Evolutionary conservation across 306 rosid genomes (phyloP).

Genomic region (Pyrus bretschneideri): DNA sequence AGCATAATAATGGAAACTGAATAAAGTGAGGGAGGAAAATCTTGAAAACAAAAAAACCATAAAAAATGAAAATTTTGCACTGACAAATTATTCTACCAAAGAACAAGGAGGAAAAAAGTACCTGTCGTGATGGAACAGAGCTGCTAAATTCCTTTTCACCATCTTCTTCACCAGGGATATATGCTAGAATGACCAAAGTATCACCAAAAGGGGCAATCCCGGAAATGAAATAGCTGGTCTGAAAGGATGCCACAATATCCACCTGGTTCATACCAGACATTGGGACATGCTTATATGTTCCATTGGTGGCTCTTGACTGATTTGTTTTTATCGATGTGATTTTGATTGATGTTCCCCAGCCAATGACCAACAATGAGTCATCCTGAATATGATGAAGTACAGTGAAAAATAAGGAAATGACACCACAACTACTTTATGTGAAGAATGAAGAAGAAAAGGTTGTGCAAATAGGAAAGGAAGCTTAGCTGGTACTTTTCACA

Average conservation of each 20-base stretch:
- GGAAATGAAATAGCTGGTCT: slow-evolving; percentile 81
- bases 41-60: neutral
- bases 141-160: slow-evolving; percentile 82
- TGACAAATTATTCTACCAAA: neutral
- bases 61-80: neutral
- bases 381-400: slow-evolving; percentile 49
- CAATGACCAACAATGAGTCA: slow-evolving; percentile 81
- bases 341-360: slow-evolving; percentile 96
- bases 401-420: slow-evolving; percentile 23
- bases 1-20: neutral
- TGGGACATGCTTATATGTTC: slow-evolving; percentile 54
- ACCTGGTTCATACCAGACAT: slow-evolving; percentile 65
- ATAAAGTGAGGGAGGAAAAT: neutral
- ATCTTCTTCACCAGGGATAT: slow-evolving; percentile 81
- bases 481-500: neutral
- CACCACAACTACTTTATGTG: neutral
- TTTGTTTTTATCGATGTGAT: slow-evolving; percentile 72
- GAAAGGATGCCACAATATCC: slow-evolving; percentile 95
- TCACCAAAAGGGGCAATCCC: slow-evolving; percentile 98
- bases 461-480: neutral
- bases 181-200: slow-evolving; percentile 88
- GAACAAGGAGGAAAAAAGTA: slow-evolving; percentile 18
- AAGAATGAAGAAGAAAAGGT: neutral
- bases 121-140: slow-evolving; percentile 72
- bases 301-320: slow-evolving; percentile 54